Conservation (phyloP, 805 yeast species). For the Komagataella populi region DNA sequence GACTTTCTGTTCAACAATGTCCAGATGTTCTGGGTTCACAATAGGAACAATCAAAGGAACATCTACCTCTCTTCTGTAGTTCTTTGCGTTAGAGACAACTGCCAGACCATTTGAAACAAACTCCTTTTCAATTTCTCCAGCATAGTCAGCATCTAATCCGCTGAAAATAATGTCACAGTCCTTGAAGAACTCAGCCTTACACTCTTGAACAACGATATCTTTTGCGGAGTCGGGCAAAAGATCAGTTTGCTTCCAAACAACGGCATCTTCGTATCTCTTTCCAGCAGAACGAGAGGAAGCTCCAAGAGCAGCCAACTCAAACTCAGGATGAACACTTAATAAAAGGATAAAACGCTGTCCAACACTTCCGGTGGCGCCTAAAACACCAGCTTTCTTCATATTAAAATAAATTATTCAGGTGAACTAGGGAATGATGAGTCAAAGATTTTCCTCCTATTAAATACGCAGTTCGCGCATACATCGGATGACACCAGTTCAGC, state of each 20-base stretch:
- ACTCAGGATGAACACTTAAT: conserved; percentile 78
- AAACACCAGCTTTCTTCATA: conserved; percentile 57
- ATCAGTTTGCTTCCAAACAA: conserved; percentile 87
- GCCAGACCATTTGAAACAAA: conserved; percentile 73
- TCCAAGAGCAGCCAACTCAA: conserved; percentile 74
- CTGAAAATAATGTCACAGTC: conserved; percentile 93
- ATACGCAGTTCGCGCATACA: background rate
- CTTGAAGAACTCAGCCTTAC: conserved; percentile 62
- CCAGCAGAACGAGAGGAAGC: conserved; percentile 95
- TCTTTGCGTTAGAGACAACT: conserved; percentile 90
- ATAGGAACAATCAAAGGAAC: conserved; percentile 95
- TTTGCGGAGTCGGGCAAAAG: conserved; percentile 60
- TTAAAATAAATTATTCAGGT: background rate
- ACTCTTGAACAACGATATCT: conserved; percentile 57
- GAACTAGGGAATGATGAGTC: background rate
- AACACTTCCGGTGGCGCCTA: conserved; percentile 97
- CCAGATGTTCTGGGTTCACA: conserved; percentile 84
- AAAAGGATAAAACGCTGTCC: conserved; percentile 91
- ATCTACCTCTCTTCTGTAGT: conserved; percentile 75
- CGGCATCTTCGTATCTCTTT: conserved; percentile 71
- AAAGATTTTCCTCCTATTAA: background rate
- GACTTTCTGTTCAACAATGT: conserved; percentile 49
- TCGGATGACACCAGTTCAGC: background rate
- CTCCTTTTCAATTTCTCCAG: conserved; percentile 83
- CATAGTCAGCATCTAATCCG: conserved; percentile 85